These are phyloP conservation scores for Polygonum maritimum DNA, from an alignment of 148 eudicot species.

Conservation along the genomic window DNA sequence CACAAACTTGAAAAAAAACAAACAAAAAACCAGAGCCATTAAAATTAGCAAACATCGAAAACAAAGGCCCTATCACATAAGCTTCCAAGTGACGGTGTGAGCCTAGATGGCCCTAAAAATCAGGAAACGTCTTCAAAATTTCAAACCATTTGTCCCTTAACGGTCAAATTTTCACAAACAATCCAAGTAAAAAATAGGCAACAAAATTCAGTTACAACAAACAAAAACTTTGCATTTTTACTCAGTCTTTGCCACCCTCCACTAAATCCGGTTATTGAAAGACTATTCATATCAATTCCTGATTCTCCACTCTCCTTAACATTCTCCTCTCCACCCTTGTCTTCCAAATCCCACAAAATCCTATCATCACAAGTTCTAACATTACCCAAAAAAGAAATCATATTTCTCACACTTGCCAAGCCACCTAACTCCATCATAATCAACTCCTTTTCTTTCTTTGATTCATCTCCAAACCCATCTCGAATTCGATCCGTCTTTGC, in stretches of 20 bases:
- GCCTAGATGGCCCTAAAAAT: conserved; percentile 23
- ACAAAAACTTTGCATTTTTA: conserved; percentile 23
- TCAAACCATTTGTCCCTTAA: conserved; percentile 1
- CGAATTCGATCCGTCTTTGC: neutral
- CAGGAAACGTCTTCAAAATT: conserved; percentile 19
- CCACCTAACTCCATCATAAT: neutral
- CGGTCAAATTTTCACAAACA: neutral
- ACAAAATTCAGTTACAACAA: conserved; percentile 22
- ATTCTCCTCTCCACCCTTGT: neutral
- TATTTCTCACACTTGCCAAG: neutral
- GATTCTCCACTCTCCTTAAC: neutral
- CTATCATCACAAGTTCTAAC: neutral
- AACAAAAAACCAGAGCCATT: neutral
- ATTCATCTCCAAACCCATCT: neutral
- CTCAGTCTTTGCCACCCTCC: conserved; percentile 33
- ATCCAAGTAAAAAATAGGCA: conserved; percentile 18
- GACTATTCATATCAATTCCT: conserved; percentile 3
- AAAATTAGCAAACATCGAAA: neutral
- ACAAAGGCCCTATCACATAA: neutral
- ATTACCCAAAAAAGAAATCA: neutral
- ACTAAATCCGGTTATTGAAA: neutral
- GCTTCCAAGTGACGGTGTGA: neutral
- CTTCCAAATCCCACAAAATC: neutral
- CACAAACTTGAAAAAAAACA: neutral
- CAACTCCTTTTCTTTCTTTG: neutral